A percentile compares a stretch with the other conserved stretches of the same genome.
Conservation (phyloP, 2,329 filamentous ascomycete species). For the Lasiodiplodia gonubiensis region DNA sequence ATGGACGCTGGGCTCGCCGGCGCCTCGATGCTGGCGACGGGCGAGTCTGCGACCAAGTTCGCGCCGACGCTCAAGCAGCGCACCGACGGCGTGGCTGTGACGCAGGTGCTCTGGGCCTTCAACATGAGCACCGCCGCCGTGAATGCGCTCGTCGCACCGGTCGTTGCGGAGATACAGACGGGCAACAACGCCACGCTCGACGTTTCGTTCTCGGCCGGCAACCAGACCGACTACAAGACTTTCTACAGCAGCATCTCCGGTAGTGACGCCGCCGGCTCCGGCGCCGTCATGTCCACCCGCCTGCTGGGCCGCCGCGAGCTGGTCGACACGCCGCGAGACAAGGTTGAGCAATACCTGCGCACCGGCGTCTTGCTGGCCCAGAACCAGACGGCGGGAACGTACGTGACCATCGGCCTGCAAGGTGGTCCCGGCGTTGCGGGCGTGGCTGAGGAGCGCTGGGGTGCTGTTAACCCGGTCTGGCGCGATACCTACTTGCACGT, state of each 20-base stretch:
- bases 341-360: conserved; percentile 28
- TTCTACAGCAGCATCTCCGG: conserved; percentile 40
- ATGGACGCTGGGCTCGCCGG: conserved; percentile 40
- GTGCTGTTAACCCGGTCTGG: conserved; percentile 42
- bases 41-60: conserved; percentile 36
- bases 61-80: conserved; percentile 40
- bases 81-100: conserved; percentile 37
- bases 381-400: conserved; percentile 34
- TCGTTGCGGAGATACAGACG: conserved; percentile 26
- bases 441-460: conserved; percentile 36
- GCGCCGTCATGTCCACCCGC: conserved; percentile 42
- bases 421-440: conserved; percentile 38
- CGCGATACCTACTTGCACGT: conserved; percentile 42
- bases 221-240: conserved; percentile 37
- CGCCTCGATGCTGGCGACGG: conserved; percentile 32
- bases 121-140: conserved; percentile 36
- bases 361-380: conserved; percentile 31
- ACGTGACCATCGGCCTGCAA: conserved; percentile 38
- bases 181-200: conserved; percentile 11
- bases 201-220: conserved; percentile 31
- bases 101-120: conserved; percentile 38
- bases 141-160: conserved; percentile 31
- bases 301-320: conserved; percentile 45
- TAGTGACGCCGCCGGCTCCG: conserved; percentile 38
- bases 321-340: conserved; percentile 29